A percentile compares a stretch with the other conserved stretches of the same genome.
Conservation (phyloP, 2,329 filamentous ascomycete genomes). For the Cordyceps pruinosa region DNA sequence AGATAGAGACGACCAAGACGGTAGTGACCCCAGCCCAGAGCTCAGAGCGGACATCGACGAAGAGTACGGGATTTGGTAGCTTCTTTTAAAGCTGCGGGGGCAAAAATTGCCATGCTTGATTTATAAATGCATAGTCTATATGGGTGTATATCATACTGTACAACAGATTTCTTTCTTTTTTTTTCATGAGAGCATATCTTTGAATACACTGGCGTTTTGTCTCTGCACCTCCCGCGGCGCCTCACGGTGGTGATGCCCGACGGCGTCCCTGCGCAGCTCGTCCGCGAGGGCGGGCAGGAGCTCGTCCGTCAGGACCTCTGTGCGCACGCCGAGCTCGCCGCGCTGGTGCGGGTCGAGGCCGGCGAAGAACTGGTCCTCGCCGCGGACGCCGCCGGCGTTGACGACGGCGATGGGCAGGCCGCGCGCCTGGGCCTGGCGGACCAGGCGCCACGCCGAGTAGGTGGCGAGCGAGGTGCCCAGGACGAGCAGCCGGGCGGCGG, state of each 20-base stretch:
- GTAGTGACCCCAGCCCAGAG: slow-evolving; percentile 18
- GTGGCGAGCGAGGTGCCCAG: slow-evolving; percentile 88
- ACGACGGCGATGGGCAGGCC: slow-evolving; percentile 82
- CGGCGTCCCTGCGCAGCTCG: slow-evolving; percentile 33
- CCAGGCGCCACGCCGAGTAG: slow-evolving; percentile 88
- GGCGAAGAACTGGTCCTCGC: slow-evolving; percentile 66
- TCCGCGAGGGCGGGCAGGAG: slow-evolving; percentile 52
- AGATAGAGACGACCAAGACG: slow-evolving; percentile 14
- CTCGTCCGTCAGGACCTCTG: slow-evolving; percentile 51
- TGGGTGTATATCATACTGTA: slow-evolving; percentile 11
- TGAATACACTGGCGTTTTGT: slow-evolving; percentile 38
- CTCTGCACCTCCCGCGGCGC: not conserved
- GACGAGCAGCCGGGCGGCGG: slow-evolving; percentile 66
- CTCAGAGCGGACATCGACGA: slow-evolving; percentile 18
- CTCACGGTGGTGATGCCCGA: not conserved
- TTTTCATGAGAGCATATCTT: slow-evolving; percentile 52
- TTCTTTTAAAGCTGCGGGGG: slow-evolving; percentile 40
- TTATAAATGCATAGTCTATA: slow-evolving; percentile 14
- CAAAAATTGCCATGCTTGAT: not conserved
- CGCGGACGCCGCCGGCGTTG: slow-evolving; percentile 78
- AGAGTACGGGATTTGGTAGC: slow-evolving; percentile 29
- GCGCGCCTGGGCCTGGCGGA: slow-evolving; percentile 72
- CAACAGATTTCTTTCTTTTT: no score
- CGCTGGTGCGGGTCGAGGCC: slow-evolving; percentile 44
- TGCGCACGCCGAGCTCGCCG: slow-evolving; percentile 47